phyloP scores from a whole-genome alignment of 2,329 filamentous ascomycete species.

The Elsinoe fawcettii region DNA sequence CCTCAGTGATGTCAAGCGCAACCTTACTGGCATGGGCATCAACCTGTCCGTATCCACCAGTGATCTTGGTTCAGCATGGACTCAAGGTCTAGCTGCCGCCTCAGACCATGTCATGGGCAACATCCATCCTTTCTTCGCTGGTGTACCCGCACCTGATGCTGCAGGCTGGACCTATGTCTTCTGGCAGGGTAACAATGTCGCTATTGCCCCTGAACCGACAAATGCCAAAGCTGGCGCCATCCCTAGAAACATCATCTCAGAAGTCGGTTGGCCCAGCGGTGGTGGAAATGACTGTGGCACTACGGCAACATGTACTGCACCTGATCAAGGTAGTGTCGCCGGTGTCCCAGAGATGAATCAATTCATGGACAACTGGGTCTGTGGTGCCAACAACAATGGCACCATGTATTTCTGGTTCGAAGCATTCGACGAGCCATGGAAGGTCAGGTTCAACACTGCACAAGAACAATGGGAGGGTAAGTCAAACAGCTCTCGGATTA shows the following conservation, averaged over 20 bases:
- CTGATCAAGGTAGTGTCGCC: constrained; percentile 60
- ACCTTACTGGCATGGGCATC: constrained; percentile 60
- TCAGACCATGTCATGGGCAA: constrained; percentile 94
- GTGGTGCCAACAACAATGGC: constrained; percentile 66
- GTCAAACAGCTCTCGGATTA: constrained; percentile 21
- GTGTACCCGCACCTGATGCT: constrained; percentile 59
- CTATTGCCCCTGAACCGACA: constrained; percentile 54
- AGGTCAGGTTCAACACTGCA: constrained; percentile 40
- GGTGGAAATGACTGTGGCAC: constrained; percentile 72
- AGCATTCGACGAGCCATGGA: constrained; percentile 96
- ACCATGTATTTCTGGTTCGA: constrained; percentile 97
- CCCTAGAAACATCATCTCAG: constrained; percentile 57
- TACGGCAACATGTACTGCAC: constrained; percentile 46
- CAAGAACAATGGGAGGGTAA: constrained; percentile 15
- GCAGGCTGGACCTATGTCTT: constrained; percentile 77
- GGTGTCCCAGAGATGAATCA: constrained; percentile 72
- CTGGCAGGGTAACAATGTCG: constrained; percentile 63
- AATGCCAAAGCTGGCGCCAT: constrained; percentile 27
- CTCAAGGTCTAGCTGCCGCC: constrained; percentile 54
- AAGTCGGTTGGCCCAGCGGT: constrained; percentile 82
- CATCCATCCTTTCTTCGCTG: constrained; percentile 92
- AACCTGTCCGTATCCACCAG: constrained; percentile 75
- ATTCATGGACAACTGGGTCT: constrained; percentile 84
- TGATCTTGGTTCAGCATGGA: constrained; percentile 87
- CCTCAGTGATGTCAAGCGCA: constrained; percentile 60